A percentile compares a stretch with the other conserved stretches of the same genome.
Evolutionary conservation across 108 stramenopile genomes (phyloP).

Genomic region (Fistulifera pelliculosa): DNA sequence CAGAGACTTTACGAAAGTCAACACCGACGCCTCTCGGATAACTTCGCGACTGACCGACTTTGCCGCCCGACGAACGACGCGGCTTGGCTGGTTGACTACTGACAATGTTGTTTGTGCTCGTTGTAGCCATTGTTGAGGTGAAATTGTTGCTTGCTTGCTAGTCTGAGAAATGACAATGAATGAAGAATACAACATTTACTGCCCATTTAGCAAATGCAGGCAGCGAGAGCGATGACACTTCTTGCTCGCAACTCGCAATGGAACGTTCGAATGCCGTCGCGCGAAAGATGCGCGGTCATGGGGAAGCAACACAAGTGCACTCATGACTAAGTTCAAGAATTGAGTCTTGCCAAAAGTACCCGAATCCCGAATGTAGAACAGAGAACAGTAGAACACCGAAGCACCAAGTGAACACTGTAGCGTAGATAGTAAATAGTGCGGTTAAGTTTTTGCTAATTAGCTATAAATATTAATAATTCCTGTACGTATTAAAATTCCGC

Average conservation of each 20-base stretch:
- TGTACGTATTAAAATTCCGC: too few species aligned
- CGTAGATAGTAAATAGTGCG: neutral
- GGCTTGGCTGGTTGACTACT: neutral
- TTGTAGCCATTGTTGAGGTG: neutral
- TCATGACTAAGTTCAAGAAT: too few species aligned
- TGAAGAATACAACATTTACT: neutral
- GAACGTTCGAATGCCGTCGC: too few species aligned
- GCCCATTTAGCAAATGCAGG: too few species aligned
- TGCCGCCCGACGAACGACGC: conserved; percentile 1
- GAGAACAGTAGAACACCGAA: neutral
- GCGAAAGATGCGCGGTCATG: too few species aligned
- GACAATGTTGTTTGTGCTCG: too few species aligned
- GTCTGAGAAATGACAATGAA: neutral
- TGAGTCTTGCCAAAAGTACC: neutral
- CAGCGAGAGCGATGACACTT: too few species aligned
- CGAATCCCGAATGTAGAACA: neutral
- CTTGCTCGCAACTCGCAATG: too few species aligned
- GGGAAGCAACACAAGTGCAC: too few species aligned
- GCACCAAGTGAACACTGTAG: neutral
- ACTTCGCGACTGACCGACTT: conserved; percentile 28
- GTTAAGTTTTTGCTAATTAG: neutral
- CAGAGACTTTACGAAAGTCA: conserved; percentile 74
- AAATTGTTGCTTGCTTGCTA: neutral
- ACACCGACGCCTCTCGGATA: conserved; percentile 80
- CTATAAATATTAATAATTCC: neutral